Evolutionary conservation across 495 filamentous ascomycete species (phyloP).

Genomic region (Patellaria atrata): DNA sequence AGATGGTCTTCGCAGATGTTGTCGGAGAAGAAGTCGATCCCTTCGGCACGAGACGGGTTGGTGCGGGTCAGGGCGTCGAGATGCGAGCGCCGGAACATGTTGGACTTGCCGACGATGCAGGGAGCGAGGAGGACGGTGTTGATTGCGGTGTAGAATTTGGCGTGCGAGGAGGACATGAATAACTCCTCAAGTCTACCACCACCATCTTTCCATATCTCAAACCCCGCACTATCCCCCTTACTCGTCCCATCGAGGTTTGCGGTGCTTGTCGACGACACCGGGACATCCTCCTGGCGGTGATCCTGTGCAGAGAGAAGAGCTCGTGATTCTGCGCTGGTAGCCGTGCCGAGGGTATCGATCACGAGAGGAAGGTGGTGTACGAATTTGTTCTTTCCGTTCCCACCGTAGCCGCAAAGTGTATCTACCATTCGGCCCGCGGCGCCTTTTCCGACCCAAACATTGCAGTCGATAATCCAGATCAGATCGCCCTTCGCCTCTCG

Average conservation of each 20-base stretch:
- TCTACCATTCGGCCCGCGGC: constrained; percentile 79
- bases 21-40: constrained; percentile 82
- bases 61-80: constrained; percentile 58
- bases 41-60: constrained; percentile 35
- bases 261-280: constrained; percentile 19
- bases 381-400: constrained; percentile 63
- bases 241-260: constrained; percentile 7
- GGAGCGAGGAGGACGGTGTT: constrained; percentile 84
- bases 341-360: constrained; percentile 48
- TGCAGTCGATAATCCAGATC: constrained; percentile 92
- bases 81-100: constrained; percentile 93
- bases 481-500: constrained; percentile 87
- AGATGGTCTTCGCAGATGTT: constrained; percentile 98
- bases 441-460: constrained; percentile 76
- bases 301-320: constrained; percentile 25
- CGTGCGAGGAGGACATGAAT: constrained; percentile 87
- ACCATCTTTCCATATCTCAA: constrained; percentile 29
- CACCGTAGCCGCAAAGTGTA: constrained; percentile 53
- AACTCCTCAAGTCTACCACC: constrained; percentile 87
- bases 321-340: constrained; percentile 22
- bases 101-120: constrained; percentile 92
- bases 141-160: constrained; percentile 97
- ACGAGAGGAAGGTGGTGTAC: constrained; percentile 88
- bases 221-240: constrained; percentile 17
- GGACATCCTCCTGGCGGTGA: constrained; percentile 3